phyloP scores from a whole-genome alignment of 140 eudicot species.

The Oenanthe javanica region DNA sequence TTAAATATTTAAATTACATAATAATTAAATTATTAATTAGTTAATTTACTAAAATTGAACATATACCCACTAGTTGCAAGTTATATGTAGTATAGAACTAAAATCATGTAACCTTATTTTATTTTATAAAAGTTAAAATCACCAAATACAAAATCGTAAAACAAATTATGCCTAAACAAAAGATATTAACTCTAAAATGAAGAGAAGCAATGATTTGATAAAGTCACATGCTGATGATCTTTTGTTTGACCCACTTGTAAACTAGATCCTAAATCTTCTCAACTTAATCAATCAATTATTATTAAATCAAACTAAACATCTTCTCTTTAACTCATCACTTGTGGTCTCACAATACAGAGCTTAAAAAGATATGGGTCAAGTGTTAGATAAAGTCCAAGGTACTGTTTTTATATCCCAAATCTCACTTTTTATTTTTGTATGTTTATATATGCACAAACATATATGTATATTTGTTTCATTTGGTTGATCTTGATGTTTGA shows the following conservation, averaged over 20 bases:
- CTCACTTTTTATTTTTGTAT: not conserved
- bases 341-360: not conserved
- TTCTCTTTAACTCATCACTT: not conserved
- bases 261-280: conserved; percentile 2
- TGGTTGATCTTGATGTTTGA: not conserved
- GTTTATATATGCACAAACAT: not conserved
- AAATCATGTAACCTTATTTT: no score
- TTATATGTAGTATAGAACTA: no score
- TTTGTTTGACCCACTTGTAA: not conserved
- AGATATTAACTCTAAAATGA: no score
- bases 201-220: not conserved
- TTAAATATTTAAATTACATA: no score
- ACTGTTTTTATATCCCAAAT: not conserved
- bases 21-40: no score
- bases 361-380: conserved; percentile 9
- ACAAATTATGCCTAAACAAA: no score
- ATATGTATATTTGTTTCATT: not conserved
- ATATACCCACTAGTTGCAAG: no score
- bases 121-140: no score
- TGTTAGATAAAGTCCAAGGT: conserved; percentile 11
- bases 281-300: not conserved
- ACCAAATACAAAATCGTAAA: no score
- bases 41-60: no score
- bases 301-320: not conserved
- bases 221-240: not conserved